Base-by-base conservation (phyloP, 1,284 basidiomycete genomes). In the Irpex sp. region DNA sequence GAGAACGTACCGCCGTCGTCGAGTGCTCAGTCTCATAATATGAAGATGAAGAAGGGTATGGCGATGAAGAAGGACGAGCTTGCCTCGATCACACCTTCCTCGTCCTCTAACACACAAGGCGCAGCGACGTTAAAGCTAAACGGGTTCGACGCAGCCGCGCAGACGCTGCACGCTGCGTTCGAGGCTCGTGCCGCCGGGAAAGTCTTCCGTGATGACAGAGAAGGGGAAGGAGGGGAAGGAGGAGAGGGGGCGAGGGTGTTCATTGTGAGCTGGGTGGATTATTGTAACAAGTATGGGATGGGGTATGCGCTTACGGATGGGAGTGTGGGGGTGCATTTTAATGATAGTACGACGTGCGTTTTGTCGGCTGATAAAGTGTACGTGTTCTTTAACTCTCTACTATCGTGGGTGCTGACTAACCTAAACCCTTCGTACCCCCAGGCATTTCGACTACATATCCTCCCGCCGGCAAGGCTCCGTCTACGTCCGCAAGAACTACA, bases 221-320 rank as follows among this genome's bases (percentile, higher is more conserved):
- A 83, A 57, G 77, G 80, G 10, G 75, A 83, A 57, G 77, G 80
- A 63, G 81, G 84, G 58, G 71, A 71, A 4, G 69, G 75, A 45
- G 75, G 89, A 4, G 82, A 82, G 0, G 81, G 87, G 12, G 92
- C 95, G 47, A 83, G 81, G 59, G 89, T 96, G 14, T 99, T 98
- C 75, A 93, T 99, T 67, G 92, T 93, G 2, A 94, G 92, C 8
- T 99, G 96, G 96, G 90, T 98, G 54, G 96, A 99, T 75, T 98
- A 98, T 73, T 96, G 93, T 73, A 94, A 96, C 74, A 97, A 97
- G 78, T 99, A 98, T 75, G 97, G 96, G 9, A 96, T 98, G 87
- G 97, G 96, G 1, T 98, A 98, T 73, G 94, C 94, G 1, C 80
- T 99, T 69, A 95, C 92, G 35, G 95, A 99, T 71, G 95, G 96